Conservation (phyloP, 108 stramenopile genomes). For the Nannochloropsis oceanica region DNA sequence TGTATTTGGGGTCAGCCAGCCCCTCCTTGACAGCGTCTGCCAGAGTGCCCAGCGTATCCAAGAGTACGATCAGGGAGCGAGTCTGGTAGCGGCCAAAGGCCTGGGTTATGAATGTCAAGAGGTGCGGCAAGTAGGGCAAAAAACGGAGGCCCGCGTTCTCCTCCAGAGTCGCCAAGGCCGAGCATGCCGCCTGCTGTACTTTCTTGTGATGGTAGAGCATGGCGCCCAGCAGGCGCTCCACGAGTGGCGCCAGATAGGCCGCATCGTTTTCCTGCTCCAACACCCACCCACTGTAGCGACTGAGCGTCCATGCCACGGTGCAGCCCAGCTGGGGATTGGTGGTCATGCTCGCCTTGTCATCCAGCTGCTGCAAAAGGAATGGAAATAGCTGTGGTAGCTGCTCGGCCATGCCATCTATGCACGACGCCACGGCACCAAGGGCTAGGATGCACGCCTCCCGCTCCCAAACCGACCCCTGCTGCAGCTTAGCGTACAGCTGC, state of each 20-base stretch:
- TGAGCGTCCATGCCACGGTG: slow-evolving; percentile 67
- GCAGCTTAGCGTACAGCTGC: slow-evolving; percentile 51
- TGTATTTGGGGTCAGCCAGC: slow-evolving; percentile 57
- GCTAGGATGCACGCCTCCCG: slow-evolving; percentile 74
- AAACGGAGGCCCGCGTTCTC: slow-evolving; percentile 64
- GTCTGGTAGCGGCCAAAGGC: slow-evolving; percentile 53
- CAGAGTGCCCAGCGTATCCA: slow-evolving; percentile 66
- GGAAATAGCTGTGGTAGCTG: slow-evolving; percentile 57
- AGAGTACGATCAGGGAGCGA: slow-evolving; percentile 57
- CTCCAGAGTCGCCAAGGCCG: slow-evolving; percentile 59
- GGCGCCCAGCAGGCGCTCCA: slow-evolving; percentile 47
- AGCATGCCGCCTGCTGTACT: slow-evolving; percentile 64
- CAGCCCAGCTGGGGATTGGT: slow-evolving; percentile 57
- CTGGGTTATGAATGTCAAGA: slow-evolving; percentile 47
- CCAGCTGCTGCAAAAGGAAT: slow-evolving; percentile 55
- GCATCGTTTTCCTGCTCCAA: slow-evolving; percentile 53
- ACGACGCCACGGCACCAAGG: slow-evolving; percentile 62
- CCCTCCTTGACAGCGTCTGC: slow-evolving; percentile 58
- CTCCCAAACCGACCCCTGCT: slow-evolving; percentile 57
- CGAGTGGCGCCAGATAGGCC: slow-evolving; percentile 51
- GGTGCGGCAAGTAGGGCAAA: slow-evolving; percentile 57
- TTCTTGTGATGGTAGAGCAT: slow-evolving; percentile 59
- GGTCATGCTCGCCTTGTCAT: slow-evolving; percentile 16
- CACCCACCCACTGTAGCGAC: slow-evolving; percentile 61
- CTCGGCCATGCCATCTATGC: slow-evolving; percentile 51